Evolutionary conservation across 225 moss, liverwort and hornwort species (phyloP).

Genomic region (Straminergon stramineum): DNA sequence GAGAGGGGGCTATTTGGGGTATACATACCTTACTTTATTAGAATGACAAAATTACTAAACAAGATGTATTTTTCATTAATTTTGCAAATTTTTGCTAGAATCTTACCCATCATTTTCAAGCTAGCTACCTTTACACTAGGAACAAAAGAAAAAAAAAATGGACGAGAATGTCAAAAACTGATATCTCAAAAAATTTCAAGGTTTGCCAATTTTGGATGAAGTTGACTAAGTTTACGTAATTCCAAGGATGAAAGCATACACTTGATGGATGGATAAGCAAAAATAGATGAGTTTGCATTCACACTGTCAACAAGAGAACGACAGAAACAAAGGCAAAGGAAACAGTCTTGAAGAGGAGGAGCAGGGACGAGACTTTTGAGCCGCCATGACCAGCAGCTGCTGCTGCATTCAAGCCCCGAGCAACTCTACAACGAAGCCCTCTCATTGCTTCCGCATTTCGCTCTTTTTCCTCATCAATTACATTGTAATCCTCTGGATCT

Average conservation of each 20-base stretch:
- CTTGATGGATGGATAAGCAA: background rate
- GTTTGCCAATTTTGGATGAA: background rate
- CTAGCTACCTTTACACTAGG: too few species aligned
- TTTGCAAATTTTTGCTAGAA: too few species aligned
- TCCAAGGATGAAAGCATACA: background rate
- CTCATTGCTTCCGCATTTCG: background rate
- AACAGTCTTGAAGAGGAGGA: background rate
- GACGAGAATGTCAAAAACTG: too few species aligned
- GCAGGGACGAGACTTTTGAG: background rate
- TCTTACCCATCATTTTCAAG: too few species aligned
- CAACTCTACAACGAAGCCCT: background rate
- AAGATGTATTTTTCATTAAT: too few species aligned
- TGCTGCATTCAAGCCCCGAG: background rate
- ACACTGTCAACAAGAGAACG: background rate
- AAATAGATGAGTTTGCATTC: background rate
- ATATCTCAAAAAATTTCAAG: background rate
- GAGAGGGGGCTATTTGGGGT: fast-evolving
- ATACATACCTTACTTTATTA: too few species aligned
- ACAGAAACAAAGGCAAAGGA: background rate
- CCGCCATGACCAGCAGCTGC: background rate
- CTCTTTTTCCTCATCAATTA: background rate
- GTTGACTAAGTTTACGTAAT: background rate
- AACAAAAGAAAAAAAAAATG: too few species aligned
- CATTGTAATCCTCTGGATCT: background rate
- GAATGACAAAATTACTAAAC: too few species aligned